These are phyloP conservation scores for Monilinia polystroma DNA, from an alignment of 2,329 filamentous ascomycete genomes.

Conservation along the genomic window DNA sequence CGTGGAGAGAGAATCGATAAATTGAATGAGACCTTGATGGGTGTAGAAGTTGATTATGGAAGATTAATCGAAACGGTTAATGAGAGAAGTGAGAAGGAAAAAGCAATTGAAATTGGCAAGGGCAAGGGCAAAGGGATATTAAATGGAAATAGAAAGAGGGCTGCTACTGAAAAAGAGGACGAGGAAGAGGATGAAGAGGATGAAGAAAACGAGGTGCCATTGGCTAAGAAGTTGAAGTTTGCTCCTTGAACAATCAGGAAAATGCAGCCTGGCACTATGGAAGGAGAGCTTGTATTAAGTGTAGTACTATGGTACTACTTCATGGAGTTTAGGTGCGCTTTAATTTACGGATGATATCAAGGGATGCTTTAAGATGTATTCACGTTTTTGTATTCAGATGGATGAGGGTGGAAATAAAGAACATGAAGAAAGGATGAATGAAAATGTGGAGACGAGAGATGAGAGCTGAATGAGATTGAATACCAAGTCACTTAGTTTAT, in stretches of 20 bases:
- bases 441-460: background rate
- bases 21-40: constrained; percentile 65
- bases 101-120: constrained; percentile 12
- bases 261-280: background rate
- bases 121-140: background rate
- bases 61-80: constrained; percentile 51
- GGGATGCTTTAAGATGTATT: background rate
- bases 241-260: background rate
- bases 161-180: constrained; percentile 18
- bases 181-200: constrained; percentile 27
- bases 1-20: constrained; percentile 66
- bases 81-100: constrained; percentile 25
- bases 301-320: background rate
- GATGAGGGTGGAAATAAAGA: background rate
- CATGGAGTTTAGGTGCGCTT: constrained; percentile 6
- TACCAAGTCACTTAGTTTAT: background rate
- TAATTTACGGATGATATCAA: constrained; percentile 14
- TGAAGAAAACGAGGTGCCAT: constrained; percentile 25
- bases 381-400: background rate
- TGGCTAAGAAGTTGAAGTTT: constrained; percentile 34
- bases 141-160: constrained; percentile 4
- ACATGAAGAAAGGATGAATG: background rate
- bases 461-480: background rate
- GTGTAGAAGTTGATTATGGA: constrained; percentile 72
- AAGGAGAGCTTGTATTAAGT: background rate